phyloP scores from a whole-genome alignment of 495 filamentous ascomycete species.

The Hyaloscypha finlandica region DNA sequence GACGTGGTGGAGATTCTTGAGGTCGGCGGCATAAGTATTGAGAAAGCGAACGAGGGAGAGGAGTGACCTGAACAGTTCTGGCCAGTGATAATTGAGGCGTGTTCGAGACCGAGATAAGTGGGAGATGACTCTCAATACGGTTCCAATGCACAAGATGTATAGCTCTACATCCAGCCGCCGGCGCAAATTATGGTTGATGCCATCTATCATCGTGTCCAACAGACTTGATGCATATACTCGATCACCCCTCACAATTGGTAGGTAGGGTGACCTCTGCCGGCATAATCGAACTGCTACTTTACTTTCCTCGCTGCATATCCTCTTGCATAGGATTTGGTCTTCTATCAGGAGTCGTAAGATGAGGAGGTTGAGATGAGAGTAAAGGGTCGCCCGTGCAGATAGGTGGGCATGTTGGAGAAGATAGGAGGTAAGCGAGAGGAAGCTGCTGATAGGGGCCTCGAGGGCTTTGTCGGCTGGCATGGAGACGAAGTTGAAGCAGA shows the following conservation, averaged over 20 bases:
- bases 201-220: constrained; percentile 84
- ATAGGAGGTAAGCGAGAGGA: constrained; percentile 89
- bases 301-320: constrained; percentile 79
- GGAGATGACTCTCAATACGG: constrained; percentile 77
- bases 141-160: constrained; percentile 78
- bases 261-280: constrained; percentile 83
- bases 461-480: constrained; percentile 60
- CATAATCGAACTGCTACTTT: constrained; percentile 79
- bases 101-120: constrained; percentile 80
- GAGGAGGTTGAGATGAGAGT: constrained; percentile 80
- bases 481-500: constrained; percentile 81
- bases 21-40: constrained; percentile 76
- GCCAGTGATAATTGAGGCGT: constrained; percentile 87
- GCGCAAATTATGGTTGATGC: constrained; percentile 91
- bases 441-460: constrained; percentile 76
- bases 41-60: constrained; percentile 90
- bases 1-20: constrained; percentile 61
- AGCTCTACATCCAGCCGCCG: constrained; percentile 81
- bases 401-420: constrained; percentile 91
- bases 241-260: constrained; percentile 74
- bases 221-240: constrained; percentile 72
- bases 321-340: constrained; percentile 81
- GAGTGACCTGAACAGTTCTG: constrained; percentile 88
- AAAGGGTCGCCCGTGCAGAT: constrained; percentile 72
- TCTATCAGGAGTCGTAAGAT: constrained; percentile 86